Conservation (phyloP, 306 rosid species). For the Sindora glabra region DNA sequence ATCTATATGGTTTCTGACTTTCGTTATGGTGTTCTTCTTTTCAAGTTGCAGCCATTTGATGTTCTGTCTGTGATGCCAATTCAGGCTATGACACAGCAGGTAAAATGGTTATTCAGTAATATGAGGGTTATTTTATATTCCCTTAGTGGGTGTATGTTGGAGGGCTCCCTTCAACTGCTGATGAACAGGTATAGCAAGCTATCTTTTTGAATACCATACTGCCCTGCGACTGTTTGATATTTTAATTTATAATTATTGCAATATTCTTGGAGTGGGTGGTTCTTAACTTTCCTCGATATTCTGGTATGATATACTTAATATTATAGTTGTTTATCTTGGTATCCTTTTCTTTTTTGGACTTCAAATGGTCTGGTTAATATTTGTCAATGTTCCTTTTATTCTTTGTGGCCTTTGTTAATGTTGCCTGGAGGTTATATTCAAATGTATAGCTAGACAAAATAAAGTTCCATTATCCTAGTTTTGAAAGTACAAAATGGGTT, state of each 20-base stretch:
- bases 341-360: too few relatives aligned
- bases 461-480: too few relatives aligned
- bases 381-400: too few relatives aligned
- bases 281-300: too few relatives aligned
- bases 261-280: neutral
- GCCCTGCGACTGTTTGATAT: neutral
- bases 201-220: too few relatives aligned
- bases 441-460: too few relatives aligned
- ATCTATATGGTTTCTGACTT: neutral
- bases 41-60: constrained; percentile 35
- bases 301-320: too few relatives aligned
- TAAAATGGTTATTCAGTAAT: constrained; percentile 7
- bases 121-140: neutral
- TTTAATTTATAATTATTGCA: neutral
- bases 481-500: too few relatives aligned
- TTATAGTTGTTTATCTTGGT: too few relatives aligned
- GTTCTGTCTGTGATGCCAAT: constrained; percentile 72
- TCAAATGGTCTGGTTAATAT: too few relatives aligned
- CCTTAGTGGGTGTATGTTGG: constrained; percentile 46
- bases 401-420: too few relatives aligned
- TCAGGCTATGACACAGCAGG: constrained; percentile 91
- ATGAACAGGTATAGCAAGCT: constrained; percentile 85
- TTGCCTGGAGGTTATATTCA: too few relatives aligned
- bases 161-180: constrained; percentile 72
- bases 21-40: neutral